Percentiles rank a stretch among this genome's conserved stretches.
These are phyloP conservation scores for Neohortaea acidophila DNA, from an alignment of 495 filamentous ascomycete genomes.

Conservation along the genomic window DNA sequence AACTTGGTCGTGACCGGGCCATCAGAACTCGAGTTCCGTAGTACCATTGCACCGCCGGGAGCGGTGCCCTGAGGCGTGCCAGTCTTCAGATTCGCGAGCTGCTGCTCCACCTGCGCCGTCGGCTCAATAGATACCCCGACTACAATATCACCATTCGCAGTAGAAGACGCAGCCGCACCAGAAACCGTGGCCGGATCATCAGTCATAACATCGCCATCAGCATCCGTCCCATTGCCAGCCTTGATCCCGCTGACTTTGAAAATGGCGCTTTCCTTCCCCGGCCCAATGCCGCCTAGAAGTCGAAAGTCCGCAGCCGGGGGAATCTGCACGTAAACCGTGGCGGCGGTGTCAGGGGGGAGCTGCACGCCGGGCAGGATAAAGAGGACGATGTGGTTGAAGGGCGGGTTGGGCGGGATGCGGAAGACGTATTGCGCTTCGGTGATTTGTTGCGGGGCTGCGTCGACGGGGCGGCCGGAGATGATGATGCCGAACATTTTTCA, in stretches of 20 bases:
- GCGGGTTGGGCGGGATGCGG: constrained; percentile 36
- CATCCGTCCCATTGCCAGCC: constrained; percentile 4
- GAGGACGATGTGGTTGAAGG: constrained; percentile 68
- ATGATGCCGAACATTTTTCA: constrained; percentile 29
- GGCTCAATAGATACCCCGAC: constrained; percentile 78
- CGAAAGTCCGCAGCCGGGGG: constrained; percentile 44
- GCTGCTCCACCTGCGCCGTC: constrained; percentile 48
- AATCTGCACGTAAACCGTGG: constrained; percentile 73
- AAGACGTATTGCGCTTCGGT: constrained; percentile 55
- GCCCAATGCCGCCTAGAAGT: constrained; percentile 74
- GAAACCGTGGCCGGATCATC: constrained; percentile 16
- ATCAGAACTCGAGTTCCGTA: constrained; percentile 15
- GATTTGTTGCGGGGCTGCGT: constrained; percentile 44
- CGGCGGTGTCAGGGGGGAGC: constrained; percentile 62
- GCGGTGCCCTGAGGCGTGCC: constrained; percentile 20
- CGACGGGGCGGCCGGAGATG: constrained; percentile 39
- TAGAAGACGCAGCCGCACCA: constrained; percentile 1
- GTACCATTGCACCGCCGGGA: constrained; percentile 25
- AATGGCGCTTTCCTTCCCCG: constrained; percentile 77
- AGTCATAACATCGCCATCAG: constrained; percentile 30
- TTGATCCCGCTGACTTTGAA: constrained; percentile 44
- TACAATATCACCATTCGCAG: constrained; percentile 33
- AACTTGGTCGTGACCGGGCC: constrained; percentile 45
- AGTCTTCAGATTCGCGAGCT: constrained; percentile 44
- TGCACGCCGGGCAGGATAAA: constrained; percentile 72